Percentiles rank a stretch among this genome's conserved stretches.
These are phyloP conservation scores for Mallotus japonicus DNA, from an alignment of 441 rosid genomes.

Conservation along the genomic window DNA sequence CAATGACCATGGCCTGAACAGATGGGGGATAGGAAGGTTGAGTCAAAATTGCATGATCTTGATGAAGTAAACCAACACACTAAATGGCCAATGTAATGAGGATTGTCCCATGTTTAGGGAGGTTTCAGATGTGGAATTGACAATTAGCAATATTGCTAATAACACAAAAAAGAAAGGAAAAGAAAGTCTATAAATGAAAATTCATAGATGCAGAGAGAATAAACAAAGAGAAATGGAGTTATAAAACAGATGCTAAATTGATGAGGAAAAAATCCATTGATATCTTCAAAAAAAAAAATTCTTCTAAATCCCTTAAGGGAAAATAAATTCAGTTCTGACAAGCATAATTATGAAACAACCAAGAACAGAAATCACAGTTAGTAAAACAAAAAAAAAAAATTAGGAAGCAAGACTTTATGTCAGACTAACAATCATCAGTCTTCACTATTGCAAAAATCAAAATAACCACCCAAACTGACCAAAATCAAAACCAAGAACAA, in stretches of 20 bases:
- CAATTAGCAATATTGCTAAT: neutral
- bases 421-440: conserved; percentile 29
- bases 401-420: conserved; percentile 19
- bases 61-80: no score
- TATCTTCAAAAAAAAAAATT: neutral
- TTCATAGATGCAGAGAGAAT: conserved; percentile 2
- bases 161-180: neutral
- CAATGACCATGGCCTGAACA: neutral
- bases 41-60: neutral
- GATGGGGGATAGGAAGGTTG: no score
- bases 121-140: neutral
- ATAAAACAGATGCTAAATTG: neutral
- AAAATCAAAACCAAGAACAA: conserved; percentile 4
- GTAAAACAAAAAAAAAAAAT: neutral
- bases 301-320: neutral
- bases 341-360: conserved; percentile 8
- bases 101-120: neutral
- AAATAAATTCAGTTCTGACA: conserved; percentile 16
- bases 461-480: conserved; percentile 26
- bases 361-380: neutral
- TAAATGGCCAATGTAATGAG: neutral
- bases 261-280: neutral
- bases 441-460: conserved; percentile 23
- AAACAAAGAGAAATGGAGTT: neutral
- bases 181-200: neutral